These are phyloP conservation scores for Amanita muscaria DNA, from an alignment of 768 basidiomycete species.

Conservation along the genomic window DNA sequence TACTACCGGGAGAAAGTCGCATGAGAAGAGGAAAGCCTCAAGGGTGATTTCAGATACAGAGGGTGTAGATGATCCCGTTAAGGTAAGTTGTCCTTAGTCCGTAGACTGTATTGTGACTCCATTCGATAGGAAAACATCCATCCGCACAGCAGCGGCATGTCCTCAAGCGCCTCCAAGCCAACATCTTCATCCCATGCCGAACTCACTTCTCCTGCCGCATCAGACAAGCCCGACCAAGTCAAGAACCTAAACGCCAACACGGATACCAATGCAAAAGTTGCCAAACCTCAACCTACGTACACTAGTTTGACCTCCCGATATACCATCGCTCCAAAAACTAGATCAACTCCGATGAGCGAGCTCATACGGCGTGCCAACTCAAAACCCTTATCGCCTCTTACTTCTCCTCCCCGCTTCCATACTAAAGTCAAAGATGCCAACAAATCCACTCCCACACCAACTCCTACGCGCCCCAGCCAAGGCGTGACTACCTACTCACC, in stretches of 20 bases:
- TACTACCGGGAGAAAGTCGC: background rate
- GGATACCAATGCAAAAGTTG: no score
- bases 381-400: constrained; percentile 54
- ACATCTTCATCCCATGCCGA: constrained; percentile 8
- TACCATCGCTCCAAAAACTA: constrained; percentile 40
- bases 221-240: constrained; percentile 6
- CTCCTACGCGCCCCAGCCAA: constrained; percentile 9
- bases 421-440: constrained; percentile 11
- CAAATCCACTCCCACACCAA: constrained; percentile 10
- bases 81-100: background rate
- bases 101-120: background rate
- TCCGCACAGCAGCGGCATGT: background rate
- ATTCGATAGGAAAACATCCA: constrained; percentile 3
- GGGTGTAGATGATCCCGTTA: constrained; percentile 4
- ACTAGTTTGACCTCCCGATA: constrained; percentile 22
- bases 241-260: constrained; percentile 9
- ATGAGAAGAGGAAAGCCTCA: background rate
- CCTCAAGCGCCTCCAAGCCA: constrained; percentile 1
- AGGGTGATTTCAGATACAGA: background rate
- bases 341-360: constrained; percentile 61
- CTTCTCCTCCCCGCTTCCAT: constrained; percentile 20
- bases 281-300: constrained; percentile 18
- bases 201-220: background rate
- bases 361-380: constrained; percentile 67
- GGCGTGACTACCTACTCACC: constrained; percentile 46